These are phyloP conservation scores for Rhodotorula glutinis DNA, from an alignment of 1,284 basidiomycete species.

Conservation along the genomic window DNA sequence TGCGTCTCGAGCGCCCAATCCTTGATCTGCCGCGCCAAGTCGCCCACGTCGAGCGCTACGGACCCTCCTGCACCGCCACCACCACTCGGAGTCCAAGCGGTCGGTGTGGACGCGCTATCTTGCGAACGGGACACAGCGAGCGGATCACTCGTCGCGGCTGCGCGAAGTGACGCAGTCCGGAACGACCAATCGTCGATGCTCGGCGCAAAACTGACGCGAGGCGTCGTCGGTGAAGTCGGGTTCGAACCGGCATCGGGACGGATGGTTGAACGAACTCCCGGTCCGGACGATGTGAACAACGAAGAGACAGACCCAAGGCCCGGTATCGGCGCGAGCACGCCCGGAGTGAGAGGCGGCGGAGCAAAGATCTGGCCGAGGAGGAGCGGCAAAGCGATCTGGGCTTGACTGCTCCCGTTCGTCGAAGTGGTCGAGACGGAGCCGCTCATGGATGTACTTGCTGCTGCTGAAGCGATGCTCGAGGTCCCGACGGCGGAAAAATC, in stretches of 20 bases:
- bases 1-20: constrained; percentile 35
- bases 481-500: not conserved
- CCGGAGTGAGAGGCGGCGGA: constrained; percentile 31
- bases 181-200: constrained; percentile 38
- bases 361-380: constrained; percentile 39
- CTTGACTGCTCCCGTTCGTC: not conserved
- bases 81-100: not conserved
- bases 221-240: not conserved
- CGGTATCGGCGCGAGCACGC: constrained; percentile 31
- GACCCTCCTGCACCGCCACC: not conserved
- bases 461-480: not conserved
- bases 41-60: constrained; percentile 12
- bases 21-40: constrained; percentile 34
- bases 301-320: constrained; percentile 3
- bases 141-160: not conserved
- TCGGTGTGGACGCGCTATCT: too few relatives aligned
- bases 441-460: not conserved
- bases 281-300: not conserved
- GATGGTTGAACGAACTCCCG: not conserved
- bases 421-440: not conserved
- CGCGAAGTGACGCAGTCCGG: not conserved
- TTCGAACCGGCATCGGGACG: not conserved
- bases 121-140: too few relatives aligned
- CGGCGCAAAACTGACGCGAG: not conserved
- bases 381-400: constrained; percentile 37